A percentile compares a stretch with the other conserved stretches of the same genome.
These are phyloP conservation scores for Ophiostoma sp. DNA, from an alignment of 2,329 filamentous ascomycete genomes.

Conservation along the genomic window DNA sequence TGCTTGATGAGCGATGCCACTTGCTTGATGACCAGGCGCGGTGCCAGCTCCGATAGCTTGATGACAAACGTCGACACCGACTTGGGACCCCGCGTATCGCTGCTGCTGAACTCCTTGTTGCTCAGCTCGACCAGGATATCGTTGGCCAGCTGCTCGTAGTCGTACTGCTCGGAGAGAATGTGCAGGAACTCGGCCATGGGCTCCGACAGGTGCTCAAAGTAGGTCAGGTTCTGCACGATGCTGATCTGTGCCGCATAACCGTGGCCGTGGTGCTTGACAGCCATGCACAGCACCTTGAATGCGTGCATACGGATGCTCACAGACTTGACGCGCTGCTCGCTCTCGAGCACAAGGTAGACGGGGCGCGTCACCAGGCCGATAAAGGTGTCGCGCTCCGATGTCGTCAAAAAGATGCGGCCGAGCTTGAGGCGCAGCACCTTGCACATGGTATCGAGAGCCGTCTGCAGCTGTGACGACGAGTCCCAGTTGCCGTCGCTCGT, in stretches of 20 bases:
- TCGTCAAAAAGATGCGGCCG: slow-evolving; percentile 88
- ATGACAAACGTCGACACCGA: slow-evolving; percentile 92
- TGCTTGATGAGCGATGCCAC: slow-evolving; percentile 94
- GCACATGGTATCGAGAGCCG: slow-evolving; percentile 87
- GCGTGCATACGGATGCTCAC: slow-evolving; percentile 90
- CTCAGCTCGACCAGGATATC: slow-evolving; percentile 91
- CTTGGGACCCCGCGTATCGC: slow-evolving; percentile 91
- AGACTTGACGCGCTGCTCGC: slow-evolving; percentile 84
- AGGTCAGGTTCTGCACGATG: slow-evolving; percentile 94
- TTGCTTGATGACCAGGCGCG: slow-evolving; percentile 90
- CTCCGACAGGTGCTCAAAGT: slow-evolving; percentile 97
- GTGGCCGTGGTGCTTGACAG: slow-evolving; percentile 95
- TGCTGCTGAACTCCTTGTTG: slow-evolving; percentile 97
- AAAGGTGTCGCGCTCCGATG: slow-evolving; percentile 92
- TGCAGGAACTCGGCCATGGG: slow-evolving; percentile 98
- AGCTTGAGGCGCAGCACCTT: slow-evolving; percentile 92
- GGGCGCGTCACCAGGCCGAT: slow-evolving; percentile 86
- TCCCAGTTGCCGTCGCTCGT: slow-evolving; percentile 73
- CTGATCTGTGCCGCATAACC: slow-evolving; percentile 95
- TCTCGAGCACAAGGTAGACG: slow-evolving; percentile 90
- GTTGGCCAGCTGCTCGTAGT: slow-evolving; percentile 90
- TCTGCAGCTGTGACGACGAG: slow-evolving; percentile 79
- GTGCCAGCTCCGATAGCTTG: slow-evolving; percentile 86
- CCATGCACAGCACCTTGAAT: slow-evolving; percentile 94
- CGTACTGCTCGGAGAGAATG: slow-evolving; percentile 93